These are phyloP conservation scores for Clonostachys byssicola DNA, from an alignment of 2,329 filamentous ascomycete genomes.

Conservation along the genomic window DNA sequence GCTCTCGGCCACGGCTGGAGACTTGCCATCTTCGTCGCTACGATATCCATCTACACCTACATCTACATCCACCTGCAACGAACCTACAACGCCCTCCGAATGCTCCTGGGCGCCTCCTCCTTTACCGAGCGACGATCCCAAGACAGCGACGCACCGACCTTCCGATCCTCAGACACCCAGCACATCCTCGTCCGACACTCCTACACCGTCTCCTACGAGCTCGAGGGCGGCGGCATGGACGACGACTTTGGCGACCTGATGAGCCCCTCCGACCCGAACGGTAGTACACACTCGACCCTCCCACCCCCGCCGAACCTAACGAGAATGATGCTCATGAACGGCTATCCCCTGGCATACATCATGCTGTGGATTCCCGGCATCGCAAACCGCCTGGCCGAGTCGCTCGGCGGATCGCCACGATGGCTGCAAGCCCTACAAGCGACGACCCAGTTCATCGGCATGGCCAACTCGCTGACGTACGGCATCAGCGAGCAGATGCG, in stretches of 20 bases:
- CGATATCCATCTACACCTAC: constrained; percentile 30
- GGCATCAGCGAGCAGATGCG: too few species aligned
- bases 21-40: constrained; percentile 29
- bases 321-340: constrained; percentile 26
- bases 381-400: not conserved
- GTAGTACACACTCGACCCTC: constrained; percentile 1
- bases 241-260: not conserved
- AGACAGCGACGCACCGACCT: too few species aligned
- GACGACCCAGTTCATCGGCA: constrained; percentile 12
- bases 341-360: constrained; percentile 28
- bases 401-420: constrained; percentile 5
- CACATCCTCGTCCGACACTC: constrained; percentile 4
- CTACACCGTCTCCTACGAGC: constrained; percentile 4
- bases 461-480: too few species aligned
- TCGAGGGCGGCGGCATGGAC: not conserved
- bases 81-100: too few species aligned
- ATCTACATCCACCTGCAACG: constrained; percentile 18
- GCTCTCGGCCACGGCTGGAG: constrained; percentile 37
- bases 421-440: constrained; percentile 20
- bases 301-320: constrained; percentile 10
- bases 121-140: too few species aligned
- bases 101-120: too few species aligned
- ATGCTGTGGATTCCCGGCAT: constrained; percentile 30
- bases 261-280: not conserved
- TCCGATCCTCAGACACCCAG: constrained; percentile 1